Evolutionary conservation across 23 red algal genomes (phyloP), one percentile per base, ranked within the genome.

Genomic region (Gracilaria vermiculophylla): DNA sequence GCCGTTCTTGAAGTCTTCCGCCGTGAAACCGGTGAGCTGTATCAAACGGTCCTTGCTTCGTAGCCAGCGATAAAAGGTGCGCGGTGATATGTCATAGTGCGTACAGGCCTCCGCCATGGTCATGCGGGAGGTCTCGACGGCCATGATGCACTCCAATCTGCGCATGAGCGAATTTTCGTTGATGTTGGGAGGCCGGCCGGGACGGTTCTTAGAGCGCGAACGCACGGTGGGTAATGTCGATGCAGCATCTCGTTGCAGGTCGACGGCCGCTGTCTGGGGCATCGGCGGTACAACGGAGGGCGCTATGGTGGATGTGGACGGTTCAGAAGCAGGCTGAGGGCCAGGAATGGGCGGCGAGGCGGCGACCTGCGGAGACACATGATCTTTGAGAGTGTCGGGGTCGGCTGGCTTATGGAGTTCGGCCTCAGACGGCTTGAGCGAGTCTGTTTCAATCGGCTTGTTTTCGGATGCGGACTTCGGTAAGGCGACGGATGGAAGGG

Each of bases 41-140:
- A 89, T 78, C 23, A 89, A 56, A 42, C 85, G 85, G 7, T 89
- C 50, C 39, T 89, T 89, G 24, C 20, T 62, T 39, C 56, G 24
- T 13, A 89, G n/a, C 85, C 85, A 89, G 37, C 85, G 69, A 78
- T 89, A 89, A 31, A 89, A 89, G 29, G 85, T 89, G 49, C 85
- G 85, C 8, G 85, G 31, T 5, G 85, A 89, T n/a, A 89, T 89
- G 32, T 77, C 51, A 50, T 78, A 89, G 19, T 89, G 85, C 28
- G 61, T 20, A 66, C 85, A 89, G 31, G 85, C 85, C 3, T 40
- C 60, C 0, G 39, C 17, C 85, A 89, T 76, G 28, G 69, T 43
- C 56, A 89, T 64, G 12, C 85, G 85, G 67, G 70, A 52, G 3
- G 55, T 51, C 4, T 89, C 85, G 1, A 89, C 85, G 42, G 72